Conservation (phyloP, 2,329 filamentous ascomycete species). For the Trichoderma simmonsii region DNA sequence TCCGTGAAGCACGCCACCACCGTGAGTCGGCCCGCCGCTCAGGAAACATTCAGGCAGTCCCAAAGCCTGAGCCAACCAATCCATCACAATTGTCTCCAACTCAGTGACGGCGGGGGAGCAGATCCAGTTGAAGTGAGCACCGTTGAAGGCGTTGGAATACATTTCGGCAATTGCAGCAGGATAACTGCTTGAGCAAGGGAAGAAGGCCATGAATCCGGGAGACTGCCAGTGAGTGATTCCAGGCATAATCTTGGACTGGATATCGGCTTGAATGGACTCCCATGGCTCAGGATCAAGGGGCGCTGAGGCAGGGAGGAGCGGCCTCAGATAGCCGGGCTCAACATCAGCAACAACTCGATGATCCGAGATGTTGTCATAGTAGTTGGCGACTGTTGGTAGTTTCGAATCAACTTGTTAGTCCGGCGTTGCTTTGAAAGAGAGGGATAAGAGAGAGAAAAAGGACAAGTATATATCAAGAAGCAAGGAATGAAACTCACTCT, state of each 20-base stretch:
- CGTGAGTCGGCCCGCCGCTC: slow-evolving; percentile 65
- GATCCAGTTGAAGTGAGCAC: slow-evolving; percentile 95
- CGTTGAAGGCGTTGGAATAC: slow-evolving; percentile 84
- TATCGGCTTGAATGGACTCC: slow-evolving; percentile 75
- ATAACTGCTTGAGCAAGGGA: slow-evolving; percentile 77
- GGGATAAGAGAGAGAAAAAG: background rate
- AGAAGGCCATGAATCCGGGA: slow-evolving; percentile 95
- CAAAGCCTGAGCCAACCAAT: slow-evolving; percentile 81
- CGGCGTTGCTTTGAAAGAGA: background rate
- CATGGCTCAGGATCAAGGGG: slow-evolving; percentile 70
- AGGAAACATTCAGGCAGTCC: slow-evolving; percentile 70
- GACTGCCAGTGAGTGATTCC: slow-evolving; percentile 94
- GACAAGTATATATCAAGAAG: background rate
- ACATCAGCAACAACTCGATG: slow-evolving; percentile 74
- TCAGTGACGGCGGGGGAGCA: slow-evolving; percentile 91
- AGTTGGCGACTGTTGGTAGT: slow-evolving; percentile 63
- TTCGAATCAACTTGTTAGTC: background rate
- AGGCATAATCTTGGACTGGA: slow-evolving; percentile 82
- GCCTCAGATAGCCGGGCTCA: slow-evolving; percentile 79
- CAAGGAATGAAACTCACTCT: slow-evolving; percentile 57
- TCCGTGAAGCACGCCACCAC: slow-evolving; percentile 92
- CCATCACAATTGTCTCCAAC: slow-evolving; percentile 86
- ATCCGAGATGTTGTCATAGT: slow-evolving; percentile 72
- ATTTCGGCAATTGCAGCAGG: slow-evolving; percentile 88
- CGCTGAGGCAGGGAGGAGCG: slow-evolving; percentile 66